phyloP scores from a whole-genome alignment of 2,329 filamentous ascomycete genomes.

The Penicillium occitanis region DNA sequence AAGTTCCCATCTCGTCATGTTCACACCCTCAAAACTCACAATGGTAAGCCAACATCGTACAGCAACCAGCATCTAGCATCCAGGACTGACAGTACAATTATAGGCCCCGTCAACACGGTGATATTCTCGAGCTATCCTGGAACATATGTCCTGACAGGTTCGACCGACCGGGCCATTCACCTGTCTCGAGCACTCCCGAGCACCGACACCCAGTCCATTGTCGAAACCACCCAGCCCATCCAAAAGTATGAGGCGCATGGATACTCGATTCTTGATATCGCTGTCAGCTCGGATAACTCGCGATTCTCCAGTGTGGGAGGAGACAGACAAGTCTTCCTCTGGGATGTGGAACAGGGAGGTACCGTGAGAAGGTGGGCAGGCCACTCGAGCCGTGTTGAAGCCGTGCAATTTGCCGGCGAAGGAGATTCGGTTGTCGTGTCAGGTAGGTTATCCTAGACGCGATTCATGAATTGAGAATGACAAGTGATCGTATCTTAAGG shows the following conservation, averaged over 20 bases:
- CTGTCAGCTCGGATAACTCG: conserved; percentile 72
- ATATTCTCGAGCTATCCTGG: conserved; percentile 71
- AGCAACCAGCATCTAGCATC: too few species aligned
- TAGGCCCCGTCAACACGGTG: conserved; percentile 70
- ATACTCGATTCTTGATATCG: conserved; percentile 83
- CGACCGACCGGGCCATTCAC: conserved; percentile 78
- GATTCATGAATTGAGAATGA: not conserved
- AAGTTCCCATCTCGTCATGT: conserved; percentile 41
- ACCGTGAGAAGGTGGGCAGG: conserved; percentile 74
- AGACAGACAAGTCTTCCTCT: conserved; percentile 86
- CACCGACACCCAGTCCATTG: conserved; percentile 32
- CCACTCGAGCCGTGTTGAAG: conserved; percentile 73
- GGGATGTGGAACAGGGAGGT: conserved; percentile 82
- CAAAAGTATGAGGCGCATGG: conserved; percentile 88
- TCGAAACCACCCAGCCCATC: conserved; percentile 59
- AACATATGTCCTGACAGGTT: conserved; percentile 80
- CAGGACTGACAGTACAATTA: not conserved
- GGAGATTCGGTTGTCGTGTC: conserved; percentile 71
- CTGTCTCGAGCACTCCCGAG: conserved; percentile 68
- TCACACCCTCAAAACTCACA: conserved; percentile 48
- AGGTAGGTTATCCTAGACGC: conserved; percentile 41
- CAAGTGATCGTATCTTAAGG: conserved; percentile 29
- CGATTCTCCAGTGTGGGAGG: conserved; percentile 85
- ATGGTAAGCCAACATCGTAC: conserved; percentile 33
- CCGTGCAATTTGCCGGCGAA: conserved; percentile 74